Conservation (phyloP, 1,139 yeast genomes). For the Candida sp. region DNA sequence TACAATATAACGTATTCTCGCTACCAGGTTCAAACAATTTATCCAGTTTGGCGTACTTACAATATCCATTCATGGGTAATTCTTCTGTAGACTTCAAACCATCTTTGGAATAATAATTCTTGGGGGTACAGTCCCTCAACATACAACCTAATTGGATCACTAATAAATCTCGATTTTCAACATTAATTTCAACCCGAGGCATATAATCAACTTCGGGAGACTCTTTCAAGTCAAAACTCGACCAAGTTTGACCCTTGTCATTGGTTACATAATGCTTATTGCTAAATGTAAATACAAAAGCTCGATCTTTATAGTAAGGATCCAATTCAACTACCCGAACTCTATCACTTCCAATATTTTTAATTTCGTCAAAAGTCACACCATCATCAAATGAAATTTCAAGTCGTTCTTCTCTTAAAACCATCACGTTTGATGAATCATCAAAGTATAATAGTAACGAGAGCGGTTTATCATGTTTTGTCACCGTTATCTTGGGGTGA, state of each 20-base stretch:
- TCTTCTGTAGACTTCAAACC: slow-evolving; percentile 40
- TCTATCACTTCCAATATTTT: slow-evolving; percentile 21
- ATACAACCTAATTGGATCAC: slow-evolving; percentile 30
- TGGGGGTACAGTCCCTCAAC: slow-evolving; percentile 37
- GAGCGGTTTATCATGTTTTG: slow-evolving; percentile 10
- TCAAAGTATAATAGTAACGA: slow-evolving; percentile 44
- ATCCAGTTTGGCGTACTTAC: slow-evolving; percentile 51
- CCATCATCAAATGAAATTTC: slow-evolving; percentile 59
- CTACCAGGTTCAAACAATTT: slow-evolving; percentile 34
- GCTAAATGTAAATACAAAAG: slow-evolving; percentile 44
- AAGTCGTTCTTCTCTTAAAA: slow-evolving; percentile 27
- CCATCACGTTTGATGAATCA: slow-evolving; percentile 50
- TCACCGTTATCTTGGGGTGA: slow-evolving; percentile 16
- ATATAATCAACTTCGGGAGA: slow-evolving; percentile 6
- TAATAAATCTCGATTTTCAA: slow-evolving; percentile 34
- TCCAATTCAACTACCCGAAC: slow-evolving; percentile 37
- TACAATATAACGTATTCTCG: slow-evolving; percentile 43
- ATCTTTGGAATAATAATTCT: slow-evolving; percentile 50
- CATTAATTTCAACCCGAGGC: slow-evolving; percentile 28
- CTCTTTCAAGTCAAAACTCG: slow-evolving; percentile 27
- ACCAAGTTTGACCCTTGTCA: slow-evolving; percentile 63
- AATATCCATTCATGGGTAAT: slow-evolving; percentile 33
- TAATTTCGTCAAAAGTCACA: slow-evolving; percentile 41
- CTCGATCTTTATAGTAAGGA: slow-evolving; percentile 43
- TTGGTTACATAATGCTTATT: slow-evolving; percentile 47